Base-by-base conservation (phyloP, 2,329 filamentous ascomycete species). In the Phyllosticta citribraziliensis region DNA sequence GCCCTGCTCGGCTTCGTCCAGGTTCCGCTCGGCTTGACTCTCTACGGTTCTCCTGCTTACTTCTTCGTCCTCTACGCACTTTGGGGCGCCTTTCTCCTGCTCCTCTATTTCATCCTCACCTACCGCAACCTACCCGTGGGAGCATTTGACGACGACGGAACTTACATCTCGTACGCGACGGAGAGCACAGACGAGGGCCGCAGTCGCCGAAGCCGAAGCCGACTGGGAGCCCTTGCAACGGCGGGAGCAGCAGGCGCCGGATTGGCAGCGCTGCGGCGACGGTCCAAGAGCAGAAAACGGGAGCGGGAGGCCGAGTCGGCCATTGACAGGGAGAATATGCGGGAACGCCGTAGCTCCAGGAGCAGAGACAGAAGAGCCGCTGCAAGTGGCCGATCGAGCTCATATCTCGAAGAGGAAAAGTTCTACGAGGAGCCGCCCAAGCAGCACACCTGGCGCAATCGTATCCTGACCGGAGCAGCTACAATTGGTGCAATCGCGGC, bases 1-100 rank as follows among this genome's bases (percentile, higher is more conserved):
- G 88, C 89, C 2, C 75, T 97, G 19, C 79, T 99, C 3, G 94
- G 90, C 0, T 86, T 97, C 65, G 82, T 87, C 3, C 94, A 99
- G 71, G 84, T 99, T 11, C 88, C 94, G 0, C 80, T 99, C 0
- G 94, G 94, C 0, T 79, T 99, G 55, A 92, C 92, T 0, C 80
- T 99, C 1, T 99, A 97, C 69, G 94, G 94, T 5, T 96, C 92
- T 30, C 93, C 94, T 5, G 85, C 88, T 68, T 84, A 82, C 47
- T 81, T 92, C 3, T 99, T 97, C 72, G 85, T 99, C 58, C 78
- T 97, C 3, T 99, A 88, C 69, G 82, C 92, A 0, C 65, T 97
- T 0, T 93, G 88, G 79, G 87, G 88, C 72, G 83, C 84, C 27
- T 80, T 88, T 19, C 76, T 97, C 35, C 66, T 97, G 17, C 68